Evolutionary conservation across 2,329 filamentous ascomycete genomes (phyloP), one percentile per base, ranked within the genome.

Genomic region (Penicillium palitans): DNA sequence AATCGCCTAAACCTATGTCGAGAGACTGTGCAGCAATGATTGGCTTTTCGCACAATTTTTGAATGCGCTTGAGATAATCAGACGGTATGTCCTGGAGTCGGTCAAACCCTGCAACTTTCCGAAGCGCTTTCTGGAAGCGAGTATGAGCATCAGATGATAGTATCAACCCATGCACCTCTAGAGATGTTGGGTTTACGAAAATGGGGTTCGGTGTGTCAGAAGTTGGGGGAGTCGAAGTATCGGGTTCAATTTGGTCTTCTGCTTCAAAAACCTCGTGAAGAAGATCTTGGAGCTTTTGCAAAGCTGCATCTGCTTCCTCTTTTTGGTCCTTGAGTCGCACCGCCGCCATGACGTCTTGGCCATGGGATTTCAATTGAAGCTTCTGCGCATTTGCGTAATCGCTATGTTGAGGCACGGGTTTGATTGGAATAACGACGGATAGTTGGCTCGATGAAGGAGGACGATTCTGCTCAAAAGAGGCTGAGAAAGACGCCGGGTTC

Each of bases 11-110:
- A 66, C 84, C 88, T 57, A 96, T 77, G 53, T 91, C 87, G 3
- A 89, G 74, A 19, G 83, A 81, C 57, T 90, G 86, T 0, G 87
- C 83, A 55, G 87, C 82, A 67, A 86, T 86, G 45, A 98, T 78
- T 10, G 88, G 84, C 6, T 82, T 82, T 68, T 97, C 91, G 66
- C 91, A 92, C 6, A 98, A 80, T 58, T 87, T 90, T 72, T 96
- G 89, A 10, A 96, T 77, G 37, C 89, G 84, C 52, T 87, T 79
- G 4, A 98, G 78, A 60, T 90, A 83, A 27, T 96, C 90, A 2
- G 91, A 79, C 0, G 92, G 87, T 8, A 95, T 84, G 63, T 87
- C 83, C 17, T 83, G 78, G 63, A 96, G 89, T 57, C 88, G 86
- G 25, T 84, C 86, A 27, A 89, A 80, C 1, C 82, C 79, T 49